Evolutionary conservation across 306 rosid genomes (phyloP).

Genomic region (Carpinus fangiana): DNA sequence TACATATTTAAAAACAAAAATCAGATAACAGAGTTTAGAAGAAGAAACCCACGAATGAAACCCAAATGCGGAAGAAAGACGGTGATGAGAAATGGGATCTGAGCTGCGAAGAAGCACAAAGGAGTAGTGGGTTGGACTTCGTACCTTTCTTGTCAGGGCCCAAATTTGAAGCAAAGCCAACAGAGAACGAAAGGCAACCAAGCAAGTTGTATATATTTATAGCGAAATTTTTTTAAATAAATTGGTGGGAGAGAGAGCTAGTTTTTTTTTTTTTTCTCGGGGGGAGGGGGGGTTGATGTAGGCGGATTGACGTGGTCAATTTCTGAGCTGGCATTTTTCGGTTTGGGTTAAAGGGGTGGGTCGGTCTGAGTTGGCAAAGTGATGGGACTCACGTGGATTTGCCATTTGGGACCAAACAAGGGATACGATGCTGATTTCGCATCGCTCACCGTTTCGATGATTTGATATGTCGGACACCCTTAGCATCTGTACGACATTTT

Average conservation of each 20-base stretch:
- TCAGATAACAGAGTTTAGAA: background rate
- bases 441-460: background rate
- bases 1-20: background rate
- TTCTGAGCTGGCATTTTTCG: constrained; percentile 13
- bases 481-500: too few species aligned
- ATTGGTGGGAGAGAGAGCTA: background rate
- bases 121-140: too few species aligned
- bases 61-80: background rate
- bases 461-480: too few species aligned
- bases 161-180: background rate
- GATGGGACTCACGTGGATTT: constrained; percentile 16
- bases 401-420: background rate
- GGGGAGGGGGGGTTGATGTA: too few species aligned
- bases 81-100: background rate
- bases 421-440: background rate
- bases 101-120: background rate
- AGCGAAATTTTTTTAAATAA: background rate
- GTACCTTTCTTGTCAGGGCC: background rate
- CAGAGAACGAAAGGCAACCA: background rate
- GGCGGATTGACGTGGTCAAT: constrained; percentile 4
- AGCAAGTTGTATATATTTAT: background rate
- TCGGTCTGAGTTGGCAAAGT: constrained; percentile 4
- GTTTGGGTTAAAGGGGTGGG: background rate
- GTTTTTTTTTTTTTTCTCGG: too few species aligned
- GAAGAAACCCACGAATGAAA: background rate